Evolutionary conservation across 371 early-diverging fungal species (phyloP), one percentile per base, ranked within the genome.

Genomic region (Zopfochytrium polystomum): DNA sequence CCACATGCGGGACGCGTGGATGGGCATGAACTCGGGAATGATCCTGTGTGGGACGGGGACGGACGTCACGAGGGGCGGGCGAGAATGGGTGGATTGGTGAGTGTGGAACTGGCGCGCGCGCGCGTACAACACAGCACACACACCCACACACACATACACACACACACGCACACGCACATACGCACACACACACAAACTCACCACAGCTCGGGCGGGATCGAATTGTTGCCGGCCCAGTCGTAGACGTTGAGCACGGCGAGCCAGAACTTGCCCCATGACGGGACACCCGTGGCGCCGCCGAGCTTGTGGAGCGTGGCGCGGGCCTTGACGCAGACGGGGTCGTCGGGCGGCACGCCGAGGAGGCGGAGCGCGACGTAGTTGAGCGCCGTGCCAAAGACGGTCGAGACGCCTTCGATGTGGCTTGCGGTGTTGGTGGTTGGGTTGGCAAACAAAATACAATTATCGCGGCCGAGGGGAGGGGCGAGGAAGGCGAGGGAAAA

Each of bases 201-300:
- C 94, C 91, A 92, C 26, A 95, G 80, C 73, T 98, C 98, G 0
- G 96, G 95, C 1, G 94, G 94, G 27, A 98, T 80, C 38, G 97
- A 94, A 63, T 96, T 95, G 77, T 93, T 85, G 18, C 98, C 98
- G 58, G 86, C 86, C 88, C 91, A 98, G 34, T 94, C 92, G 75
- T 98, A 98, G 6, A 90, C 86, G 59, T 90, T 89, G 70, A 98
- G 77, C 7, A 86, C 84, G 25, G 89, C 66, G 25, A 98, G 83
- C 92, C 95, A 95, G 71, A 98, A 94, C 73, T 98, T 98, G 22
- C 97, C 98, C 98, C 98, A 98, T 45, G 95, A 86, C 42, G 98
- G 93, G 18, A 85, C 81, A 34, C 86, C 91, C 0, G 78, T 70
- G 18, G 96, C 93, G 50, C 94, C 90, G 81, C 91, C 92, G 27